A percentile compares a stretch with the other conserved stretches of the same genome.
Conservation (phyloP, 768 basidiomycete genomes). For the Coprinopsis sp. region DNA sequence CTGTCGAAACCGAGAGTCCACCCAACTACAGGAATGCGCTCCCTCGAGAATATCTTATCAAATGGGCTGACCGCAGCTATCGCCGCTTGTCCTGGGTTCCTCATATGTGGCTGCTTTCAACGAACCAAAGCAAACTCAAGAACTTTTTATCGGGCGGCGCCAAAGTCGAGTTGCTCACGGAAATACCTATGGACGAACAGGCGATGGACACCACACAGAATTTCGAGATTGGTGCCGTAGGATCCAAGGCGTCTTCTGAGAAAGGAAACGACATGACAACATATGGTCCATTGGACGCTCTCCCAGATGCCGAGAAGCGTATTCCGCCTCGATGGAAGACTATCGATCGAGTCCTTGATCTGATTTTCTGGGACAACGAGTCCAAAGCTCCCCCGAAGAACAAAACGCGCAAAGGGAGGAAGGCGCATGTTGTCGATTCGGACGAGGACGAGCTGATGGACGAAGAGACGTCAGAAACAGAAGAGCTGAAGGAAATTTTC, state of each 20-base stretch:
- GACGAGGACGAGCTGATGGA: constrained; percentile 28
- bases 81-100: constrained; percentile 84
- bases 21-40: constrained; percentile 55
- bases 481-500: constrained; percentile 38
- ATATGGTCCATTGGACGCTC: constrained; percentile 32
- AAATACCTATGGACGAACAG: constrained; percentile 33
- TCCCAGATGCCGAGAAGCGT: constrained; percentile 65
- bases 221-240: constrained; percentile 37
- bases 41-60: constrained; percentile 91
- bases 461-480: constrained; percentile 26
- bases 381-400: too few relatives aligned
- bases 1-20: constrained; percentile 48
- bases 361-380: constrained; percentile 53
- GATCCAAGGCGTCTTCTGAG: constrained; percentile 28
- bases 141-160: constrained; percentile 71
- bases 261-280: constrained; percentile 26
- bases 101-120: constrained; percentile 82
- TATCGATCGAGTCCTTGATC: constrained; percentile 86
- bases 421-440: constrained; percentile 20
- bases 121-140: constrained; percentile 61
- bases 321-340: constrained; percentile 84
- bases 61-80: constrained; percentile 81
- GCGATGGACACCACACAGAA: constrained; percentile 19
- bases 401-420: constrained; percentile 20
- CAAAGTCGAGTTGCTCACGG: constrained; percentile 58